Percentiles rank a stretch among this genome's conserved stretches.
phyloP scores from a whole-genome alignment of 2,329 filamentous ascomycete genomes.

The Aspergillus floridensis region DNA sequence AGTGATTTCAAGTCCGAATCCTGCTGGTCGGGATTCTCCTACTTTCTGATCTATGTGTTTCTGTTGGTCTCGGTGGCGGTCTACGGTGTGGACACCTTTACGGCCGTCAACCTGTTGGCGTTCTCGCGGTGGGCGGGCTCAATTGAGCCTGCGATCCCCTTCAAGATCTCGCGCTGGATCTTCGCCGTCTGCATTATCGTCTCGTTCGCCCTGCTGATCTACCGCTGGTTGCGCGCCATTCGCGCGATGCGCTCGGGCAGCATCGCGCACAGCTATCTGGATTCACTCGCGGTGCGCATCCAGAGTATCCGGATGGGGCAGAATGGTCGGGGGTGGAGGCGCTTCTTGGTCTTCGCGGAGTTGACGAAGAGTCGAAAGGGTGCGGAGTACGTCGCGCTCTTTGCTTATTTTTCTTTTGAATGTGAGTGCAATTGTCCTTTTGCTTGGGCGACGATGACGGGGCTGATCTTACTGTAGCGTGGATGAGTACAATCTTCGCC shows the following conservation, averaged over 20 bases:
- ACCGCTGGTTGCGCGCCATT: slow-evolving; percentile 75
- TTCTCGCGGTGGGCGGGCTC: slow-evolving; percentile 87
- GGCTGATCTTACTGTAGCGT: slow-evolving; percentile 54
- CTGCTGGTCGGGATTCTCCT: slow-evolving; percentile 74
- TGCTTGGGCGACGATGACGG: not conserved
- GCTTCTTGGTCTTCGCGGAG: slow-evolving; percentile 89
- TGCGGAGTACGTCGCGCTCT: slow-evolving; percentile 83
- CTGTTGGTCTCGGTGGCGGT: slow-evolving; percentile 76
- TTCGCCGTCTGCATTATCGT: slow-evolving; percentile 90
- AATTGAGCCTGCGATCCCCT: slow-evolving; percentile 73
- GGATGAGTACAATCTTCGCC: slow-evolving; percentile 84
- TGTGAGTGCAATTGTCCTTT: slow-evolving; percentile 34
- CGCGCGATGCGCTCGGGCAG: slow-evolving; percentile 80
- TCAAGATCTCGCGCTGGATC: slow-evolving; percentile 86
- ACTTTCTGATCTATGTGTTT: slow-evolving; percentile 79
- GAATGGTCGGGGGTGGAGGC: slow-evolving; percentile 72
- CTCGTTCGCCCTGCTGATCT: slow-evolving; percentile 77
- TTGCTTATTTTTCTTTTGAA: slow-evolving; percentile 81
- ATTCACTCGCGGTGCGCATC: slow-evolving; percentile 78
- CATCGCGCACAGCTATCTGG: slow-evolving; percentile 87
- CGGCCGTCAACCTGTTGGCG: slow-evolving; percentile 82
- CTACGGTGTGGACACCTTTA: slow-evolving; percentile 88
- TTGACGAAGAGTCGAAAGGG: slow-evolving; percentile 90
- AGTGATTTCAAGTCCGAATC: slow-evolving; percentile 81
- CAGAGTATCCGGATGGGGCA: slow-evolving; percentile 74